A percentile compares a stretch with the other conserved stretches of the same genome.
These are phyloP conservation scores for Dendrobium officinale DNA, from an alignment of 106 monocot species.

Conservation along the genomic window DNA sequence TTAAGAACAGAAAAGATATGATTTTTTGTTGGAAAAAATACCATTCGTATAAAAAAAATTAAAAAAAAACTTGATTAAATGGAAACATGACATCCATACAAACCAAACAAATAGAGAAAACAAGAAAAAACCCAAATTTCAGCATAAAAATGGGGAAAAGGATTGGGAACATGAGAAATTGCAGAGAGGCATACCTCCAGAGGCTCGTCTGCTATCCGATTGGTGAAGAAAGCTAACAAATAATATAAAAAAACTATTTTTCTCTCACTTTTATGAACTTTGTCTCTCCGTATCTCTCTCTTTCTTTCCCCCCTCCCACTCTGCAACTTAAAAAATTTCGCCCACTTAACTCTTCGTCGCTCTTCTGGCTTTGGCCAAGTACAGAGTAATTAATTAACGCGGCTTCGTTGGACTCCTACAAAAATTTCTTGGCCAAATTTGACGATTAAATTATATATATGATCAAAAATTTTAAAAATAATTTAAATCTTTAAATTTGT, in stretches of 20 bases:
- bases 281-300: background rate
- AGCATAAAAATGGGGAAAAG: background rate
- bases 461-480: too few species aligned
- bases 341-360: background rate
- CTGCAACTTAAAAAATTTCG: background rate
- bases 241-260: background rate
- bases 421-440: background rate
- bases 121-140: background rate
- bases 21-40: background rate
- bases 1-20: background rate
- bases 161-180: background rate
- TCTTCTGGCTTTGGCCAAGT: background rate
- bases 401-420: background rate
- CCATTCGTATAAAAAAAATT: background rate
- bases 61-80: background rate
- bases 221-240: background rate
- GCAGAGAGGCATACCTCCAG: background rate
- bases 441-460: too few species aligned
- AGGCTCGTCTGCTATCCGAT: background rate
- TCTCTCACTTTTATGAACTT: background rate
- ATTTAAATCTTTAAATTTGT: too few species aligned
- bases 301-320: slow-evolving; percentile 10
- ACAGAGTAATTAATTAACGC: background rate
- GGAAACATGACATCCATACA: background rate
- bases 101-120: background rate